Percentiles rank a stretch among this genome's conserved stretches.
Conservation (phyloP, 2,329 filamentous ascomycete genomes). For the Fusarium praegraminearum region DNA sequence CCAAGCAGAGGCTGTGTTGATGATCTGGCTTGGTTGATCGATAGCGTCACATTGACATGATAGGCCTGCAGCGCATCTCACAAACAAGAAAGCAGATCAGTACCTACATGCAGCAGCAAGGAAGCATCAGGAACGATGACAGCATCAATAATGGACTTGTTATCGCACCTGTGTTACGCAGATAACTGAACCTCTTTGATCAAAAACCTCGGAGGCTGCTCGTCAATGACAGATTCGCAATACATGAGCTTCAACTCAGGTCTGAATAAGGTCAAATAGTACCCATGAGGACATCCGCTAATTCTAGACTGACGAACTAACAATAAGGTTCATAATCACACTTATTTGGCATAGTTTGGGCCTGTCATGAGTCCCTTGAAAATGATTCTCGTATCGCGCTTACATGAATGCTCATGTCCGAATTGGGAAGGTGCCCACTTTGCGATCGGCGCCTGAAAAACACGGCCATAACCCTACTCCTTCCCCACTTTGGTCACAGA, state of each 20-base stretch:
- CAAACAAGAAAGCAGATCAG: slow-evolving; percentile 37
- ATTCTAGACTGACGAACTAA: neutral
- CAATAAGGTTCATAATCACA: slow-evolving; percentile 3
- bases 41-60: slow-evolving; percentile 44
- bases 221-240: neutral
- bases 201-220: neutral
- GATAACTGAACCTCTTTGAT: neutral
- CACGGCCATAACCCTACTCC: slow-evolving; percentile 17
- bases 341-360: slow-evolving; percentile 23
- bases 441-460: slow-evolving; percentile 3
- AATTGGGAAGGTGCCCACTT: neutral
- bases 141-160: slow-evolving; percentile 2
- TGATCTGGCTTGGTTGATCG: slow-evolving; percentile 15
- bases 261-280: neutral
- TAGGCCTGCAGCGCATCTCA: slow-evolving; percentile 28
- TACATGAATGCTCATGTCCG: slow-evolving; percentile 29
- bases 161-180: neutral
- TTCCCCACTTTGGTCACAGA: slow-evolving; percentile 29
- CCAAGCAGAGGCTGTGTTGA: slow-evolving; percentile 21
- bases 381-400: neutral
- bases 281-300: neutral
- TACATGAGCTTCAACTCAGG: neutral
- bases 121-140: slow-evolving; percentile 36
- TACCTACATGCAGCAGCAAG: slow-evolving; percentile 34
- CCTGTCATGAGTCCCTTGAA: neutral